Percentiles rank a stretch among this genome's conserved stretches.
Conservation (phyloP, 2,329 filamentous ascomycete species). For the Fusarium pilosicola region DNA sequence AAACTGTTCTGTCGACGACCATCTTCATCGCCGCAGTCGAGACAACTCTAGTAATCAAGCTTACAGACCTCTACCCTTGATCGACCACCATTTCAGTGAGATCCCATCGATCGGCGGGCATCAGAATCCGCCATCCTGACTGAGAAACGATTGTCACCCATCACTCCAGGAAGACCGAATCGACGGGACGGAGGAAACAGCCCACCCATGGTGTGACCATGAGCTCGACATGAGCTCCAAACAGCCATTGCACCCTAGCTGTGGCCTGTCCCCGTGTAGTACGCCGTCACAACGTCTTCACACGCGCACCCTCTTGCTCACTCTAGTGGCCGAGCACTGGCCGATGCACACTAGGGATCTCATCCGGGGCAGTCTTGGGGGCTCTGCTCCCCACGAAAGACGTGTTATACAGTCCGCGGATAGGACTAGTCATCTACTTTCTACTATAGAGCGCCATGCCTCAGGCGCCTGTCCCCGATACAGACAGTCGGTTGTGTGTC, state of each 20-base stretch:
- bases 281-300: constrained; percentile 34
- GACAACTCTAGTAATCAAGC: constrained; percentile 30
- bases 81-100: constrained; percentile 38
- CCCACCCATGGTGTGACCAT: constrained; percentile 45
- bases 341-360: constrained; percentile 25
- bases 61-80: constrained; percentile 25
- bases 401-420: constrained; percentile 14
- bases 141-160: constrained; percentile 37
- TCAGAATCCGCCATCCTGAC: constrained; percentile 33
- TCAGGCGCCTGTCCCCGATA: constrained; percentile 4
- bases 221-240: constrained; percentile 39
- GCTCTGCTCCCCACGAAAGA: constrained; percentile 19
- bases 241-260: constrained; percentile 33
- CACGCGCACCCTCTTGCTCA: constrained; percentile 30
- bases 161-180: constrained; percentile 39
- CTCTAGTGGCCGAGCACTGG: constrained; percentile 27
- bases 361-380: constrained; percentile 31
- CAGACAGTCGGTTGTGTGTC: constrained; percentile 16
- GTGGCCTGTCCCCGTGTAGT: constrained; percentile 39
- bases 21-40: constrained; percentile 27
- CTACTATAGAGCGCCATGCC: background rate
- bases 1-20: background rate
- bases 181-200: constrained; percentile 42
- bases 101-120: constrained; percentile 41
- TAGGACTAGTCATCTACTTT: constrained; percentile 16